Percentiles rank a stretch among this genome's conserved stretches.
Conservation (phyloP, 2,329 filamentous ascomycete species). For the Paraphoma chrysanthemicola region DNA sequence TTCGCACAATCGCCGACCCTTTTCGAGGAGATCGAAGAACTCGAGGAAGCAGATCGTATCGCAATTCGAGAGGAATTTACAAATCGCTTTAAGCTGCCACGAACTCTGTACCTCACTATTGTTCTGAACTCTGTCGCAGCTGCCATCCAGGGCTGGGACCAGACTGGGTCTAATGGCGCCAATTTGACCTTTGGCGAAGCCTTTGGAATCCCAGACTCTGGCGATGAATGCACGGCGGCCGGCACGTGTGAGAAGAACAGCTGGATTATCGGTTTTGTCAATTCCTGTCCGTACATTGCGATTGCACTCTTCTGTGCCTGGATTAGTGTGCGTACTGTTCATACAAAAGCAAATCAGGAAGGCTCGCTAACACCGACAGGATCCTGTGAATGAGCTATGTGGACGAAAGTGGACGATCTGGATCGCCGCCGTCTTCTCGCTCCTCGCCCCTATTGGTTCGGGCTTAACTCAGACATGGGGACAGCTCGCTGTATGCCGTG, state of each 20-base stretch:
- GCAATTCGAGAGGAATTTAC: conserved; percentile 66
- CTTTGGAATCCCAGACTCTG: conserved; percentile 38
- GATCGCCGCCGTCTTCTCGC: conserved; percentile 42
- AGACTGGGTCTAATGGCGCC: conserved; percentile 60
- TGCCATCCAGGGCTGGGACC: conserved; percentile 72
- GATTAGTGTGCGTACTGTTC: conserved; percentile 14
- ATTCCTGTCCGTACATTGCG: conserved; percentile 39
- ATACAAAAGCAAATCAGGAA: too few species aligned
- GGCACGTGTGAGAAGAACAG: conserved; percentile 39
- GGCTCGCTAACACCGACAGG: conserved; percentile 1
- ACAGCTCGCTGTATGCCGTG: conserved; percentile 48
- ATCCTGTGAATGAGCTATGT: conserved; percentile 38
- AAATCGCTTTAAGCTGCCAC: conserved; percentile 67
- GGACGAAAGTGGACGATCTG: conserved; percentile 45
- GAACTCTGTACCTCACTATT: conserved; percentile 69
- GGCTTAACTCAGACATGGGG: conserved; percentile 48
- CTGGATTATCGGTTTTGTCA: conserved; percentile 44
- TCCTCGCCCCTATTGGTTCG: conserved; percentile 45
- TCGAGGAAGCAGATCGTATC: conserved; percentile 67
- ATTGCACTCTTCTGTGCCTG: conserved; percentile 36
- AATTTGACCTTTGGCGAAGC: conserved; percentile 65
- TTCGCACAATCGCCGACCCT: conserved; percentile 72
- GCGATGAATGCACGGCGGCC: conserved; percentile 24
- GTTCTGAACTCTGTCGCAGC: conserved; percentile 72
- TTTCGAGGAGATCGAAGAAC: conserved; percentile 68